Evolutionary conservation across 495 filamentous ascomycete species (phyloP).

Genomic region (Saxophila tyrrhenica): DNA sequence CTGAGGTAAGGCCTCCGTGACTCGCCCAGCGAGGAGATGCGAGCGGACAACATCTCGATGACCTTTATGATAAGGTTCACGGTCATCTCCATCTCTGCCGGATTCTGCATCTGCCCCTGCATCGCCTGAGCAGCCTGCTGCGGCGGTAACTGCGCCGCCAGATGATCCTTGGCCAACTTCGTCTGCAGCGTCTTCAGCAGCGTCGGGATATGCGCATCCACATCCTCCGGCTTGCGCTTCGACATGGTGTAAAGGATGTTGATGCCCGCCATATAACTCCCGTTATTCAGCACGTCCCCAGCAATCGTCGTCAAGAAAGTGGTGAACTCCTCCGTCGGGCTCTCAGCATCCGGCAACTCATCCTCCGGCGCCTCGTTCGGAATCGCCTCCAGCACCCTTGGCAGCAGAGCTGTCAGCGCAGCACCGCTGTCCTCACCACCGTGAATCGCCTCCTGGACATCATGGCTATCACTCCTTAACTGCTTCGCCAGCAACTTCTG

Average conservation of each 20-base stretch:
- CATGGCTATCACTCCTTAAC: slow-evolving; percentile 70
- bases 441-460: slow-evolving; percentile 87
- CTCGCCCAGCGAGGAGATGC: slow-evolving; percentile 90
- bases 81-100: slow-evolving; percentile 70
- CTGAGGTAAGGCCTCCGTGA: slow-evolving; percentile 86
- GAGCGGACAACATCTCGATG: slow-evolving; percentile 76
- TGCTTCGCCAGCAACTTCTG: slow-evolving; percentile 88
- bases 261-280: slow-evolving; percentile 72
- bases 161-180: slow-evolving; percentile 90
- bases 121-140: slow-evolving; percentile 24
- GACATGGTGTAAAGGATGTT: slow-evolving; percentile 87
- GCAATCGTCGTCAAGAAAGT: slow-evolving; percentile 70
- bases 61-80: slow-evolving; percentile 84
- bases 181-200: slow-evolving; percentile 87
- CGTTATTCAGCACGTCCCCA: slow-evolving; percentile 65
- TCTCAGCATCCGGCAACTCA: slow-evolving; percentile 71
- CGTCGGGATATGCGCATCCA: slow-evolving; percentile 75
- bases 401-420: slow-evolving; percentile 56
- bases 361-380: slow-evolving; percentile 63
- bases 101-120: slow-evolving; percentile 9
- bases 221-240: slow-evolving; percentile 66
- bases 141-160: slow-evolving; percentile 54
- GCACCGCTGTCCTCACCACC: slow-evolving; percentile 39
- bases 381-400: slow-evolving; percentile 77
- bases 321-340: slow-evolving; percentile 65